phyloP scores from a whole-genome alignment of 208 protist species.

The Crithidia expoeki region DNA sequence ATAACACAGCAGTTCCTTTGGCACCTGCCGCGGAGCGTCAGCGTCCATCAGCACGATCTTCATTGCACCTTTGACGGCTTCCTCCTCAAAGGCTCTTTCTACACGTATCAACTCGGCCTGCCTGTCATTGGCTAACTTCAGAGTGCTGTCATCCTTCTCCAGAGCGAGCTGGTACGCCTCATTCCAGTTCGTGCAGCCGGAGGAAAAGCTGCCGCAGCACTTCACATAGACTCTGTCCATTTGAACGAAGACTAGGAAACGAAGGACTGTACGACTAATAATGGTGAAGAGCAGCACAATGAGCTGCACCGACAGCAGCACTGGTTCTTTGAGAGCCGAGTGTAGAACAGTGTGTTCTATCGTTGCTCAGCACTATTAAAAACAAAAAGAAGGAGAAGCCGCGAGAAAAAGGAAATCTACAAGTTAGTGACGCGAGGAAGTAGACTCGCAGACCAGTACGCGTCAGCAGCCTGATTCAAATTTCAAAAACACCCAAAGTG shows the following conservation, averaged over 20 bases:
- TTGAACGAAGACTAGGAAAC: neutral
- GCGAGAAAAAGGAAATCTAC: neutral
- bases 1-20: conserved; percentile 80
- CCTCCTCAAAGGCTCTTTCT: conserved; percentile 61
- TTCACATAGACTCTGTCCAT: conserved; percentile 53
- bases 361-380: neutral
- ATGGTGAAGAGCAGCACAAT: neutral
- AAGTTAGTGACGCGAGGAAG: too few relatives aligned
- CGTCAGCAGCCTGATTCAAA: too few relatives aligned
- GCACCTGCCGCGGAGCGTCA: conserved; percentile 61
- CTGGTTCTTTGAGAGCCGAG: too few relatives aligned
- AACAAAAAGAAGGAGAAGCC: neutral
- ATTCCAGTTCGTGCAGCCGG: conserved; percentile 67
- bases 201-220: conserved; percentile 49
- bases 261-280: neutral
- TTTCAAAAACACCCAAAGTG: too few relatives aligned
- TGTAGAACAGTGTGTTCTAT: too few relatives aligned
- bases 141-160: conserved; percentile 70
- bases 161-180: conserved; percentile 73
- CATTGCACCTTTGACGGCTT: conserved; percentile 42
- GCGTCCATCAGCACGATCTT: conserved; percentile 83
- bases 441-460: too few relatives aligned
- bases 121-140: conserved; percentile 42
- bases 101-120: conserved; percentile 54
- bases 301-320: too few relatives aligned